These are phyloP conservation scores for Drosera capensis DNA, from an alignment of 148 eudicot genomes.

Conservation along the genomic window DNA sequence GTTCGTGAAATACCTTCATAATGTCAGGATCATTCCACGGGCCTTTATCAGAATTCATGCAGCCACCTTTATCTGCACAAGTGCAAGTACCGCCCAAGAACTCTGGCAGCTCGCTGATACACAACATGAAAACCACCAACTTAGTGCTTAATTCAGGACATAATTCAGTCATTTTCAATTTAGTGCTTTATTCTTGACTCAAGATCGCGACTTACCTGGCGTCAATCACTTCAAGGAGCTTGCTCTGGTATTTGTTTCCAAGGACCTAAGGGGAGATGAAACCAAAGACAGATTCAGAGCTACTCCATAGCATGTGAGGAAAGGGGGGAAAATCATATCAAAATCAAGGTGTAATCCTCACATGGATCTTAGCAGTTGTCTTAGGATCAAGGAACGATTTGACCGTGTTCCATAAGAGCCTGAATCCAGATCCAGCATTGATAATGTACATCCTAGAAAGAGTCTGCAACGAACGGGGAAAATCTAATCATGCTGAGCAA, in stretches of 20 bases:
- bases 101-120: constrained; percentile 72
- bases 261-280: constrained; percentile 40
- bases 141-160: too few species aligned
- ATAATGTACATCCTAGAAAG: constrained; percentile 81
- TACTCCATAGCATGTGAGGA: neutral
- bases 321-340: neutral
- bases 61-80: constrained; percentile 72
- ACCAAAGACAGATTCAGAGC: constrained; percentile 1
- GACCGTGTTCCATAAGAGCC: constrained; percentile 82
- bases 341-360: constrained; percentile 14
- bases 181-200: too few species aligned
- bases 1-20: constrained; percentile 38
- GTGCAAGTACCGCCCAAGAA: constrained; percentile 80
- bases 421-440: constrained; percentile 94
- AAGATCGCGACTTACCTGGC: constrained; percentile 40
- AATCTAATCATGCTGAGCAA: neutral
- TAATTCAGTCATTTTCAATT: too few species aligned
- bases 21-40: constrained; percentile 85
- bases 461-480: constrained; percentile 25
- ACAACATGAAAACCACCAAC: too few species aligned
- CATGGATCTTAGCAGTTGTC: constrained; percentile 85
- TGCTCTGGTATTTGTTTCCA: constrained; percentile 83
- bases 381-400: constrained; percentile 86
- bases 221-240: constrained; percentile 77
- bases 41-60: constrained; percentile 80